Conservation (phyloP, 352 stramenopile genomes). For the Globisporangium splendens region DNA sequence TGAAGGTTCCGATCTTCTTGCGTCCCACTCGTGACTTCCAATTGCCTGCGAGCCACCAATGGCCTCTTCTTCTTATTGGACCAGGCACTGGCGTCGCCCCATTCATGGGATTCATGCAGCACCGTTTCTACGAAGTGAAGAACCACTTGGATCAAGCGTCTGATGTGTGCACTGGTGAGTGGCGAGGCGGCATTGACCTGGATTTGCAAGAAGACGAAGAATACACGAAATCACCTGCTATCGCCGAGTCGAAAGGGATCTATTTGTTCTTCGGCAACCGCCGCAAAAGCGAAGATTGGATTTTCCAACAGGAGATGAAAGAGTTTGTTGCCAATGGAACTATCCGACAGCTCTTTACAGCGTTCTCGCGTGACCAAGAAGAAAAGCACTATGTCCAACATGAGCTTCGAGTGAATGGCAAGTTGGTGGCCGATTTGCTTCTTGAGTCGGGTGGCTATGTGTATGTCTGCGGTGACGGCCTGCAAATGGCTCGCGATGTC, state of each 20-base stretch:
- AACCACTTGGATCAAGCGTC: conserved; percentile 18
- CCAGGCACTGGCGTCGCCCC: conserved; percentile 95
- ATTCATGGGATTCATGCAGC: conserved; percentile 95
- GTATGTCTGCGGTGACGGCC: conserved; percentile 95
- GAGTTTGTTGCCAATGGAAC: conserved; percentile 65
- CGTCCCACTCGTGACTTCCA: conserved; percentile 89
- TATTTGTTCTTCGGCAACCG: conserved; percentile 96
- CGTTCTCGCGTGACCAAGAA: conserved; percentile 90
- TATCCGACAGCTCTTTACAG: conserved; percentile 81
- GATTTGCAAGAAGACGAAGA: conserved; percentile 43
- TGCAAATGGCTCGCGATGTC: conserved; percentile 94
- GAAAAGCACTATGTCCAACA: conserved; percentile 95
- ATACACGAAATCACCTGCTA: conserved; percentile 19
- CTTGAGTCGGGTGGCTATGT: conserved; percentile 76
- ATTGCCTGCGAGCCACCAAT: conserved; percentile 74
- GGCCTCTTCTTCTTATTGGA: conserved; percentile 93
- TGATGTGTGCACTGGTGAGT: conserved; percentile 62
- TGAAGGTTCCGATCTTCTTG: conserved; percentile 86
- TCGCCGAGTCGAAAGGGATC: conserved; percentile 45
- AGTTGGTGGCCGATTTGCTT: conserved; percentile 72
- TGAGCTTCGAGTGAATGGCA: conserved; percentile 54
- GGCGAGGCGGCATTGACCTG: conserved; percentile 65
- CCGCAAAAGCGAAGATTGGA: conserved; percentile 84
- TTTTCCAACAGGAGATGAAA: conserved; percentile 89
- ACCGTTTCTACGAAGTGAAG: conserved; percentile 57